Evolutionary conservation across 768 basidiomycete genomes (phyloP), one percentile per base, ranked within the genome.

Genomic region (Pisolithus microcarpus): DNA sequence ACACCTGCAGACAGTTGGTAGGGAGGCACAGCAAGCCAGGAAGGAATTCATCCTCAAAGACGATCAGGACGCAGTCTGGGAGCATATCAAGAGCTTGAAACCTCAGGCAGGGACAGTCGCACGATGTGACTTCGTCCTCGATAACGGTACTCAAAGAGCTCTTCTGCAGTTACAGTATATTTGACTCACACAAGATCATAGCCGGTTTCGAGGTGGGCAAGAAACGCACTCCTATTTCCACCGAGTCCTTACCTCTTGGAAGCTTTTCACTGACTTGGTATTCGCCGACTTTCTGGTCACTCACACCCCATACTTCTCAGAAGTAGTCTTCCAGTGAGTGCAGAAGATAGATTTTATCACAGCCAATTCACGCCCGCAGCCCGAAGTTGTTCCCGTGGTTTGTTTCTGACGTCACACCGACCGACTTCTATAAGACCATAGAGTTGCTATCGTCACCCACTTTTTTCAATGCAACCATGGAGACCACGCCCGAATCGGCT

Each of bases 341-440:
- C 15, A 18, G 30, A 34, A 34, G 34, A 34, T 34, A 13, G n/a
- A 5, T 5, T 30, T 9, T 48, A 8, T 40, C 46, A 46, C 45
- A 11, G 13, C 10, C 51, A 66, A 8, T 66, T 43, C 19, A 37
- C 39, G 43, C 18, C 49, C 16, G 47, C 5, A 95, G 93, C 70
- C 90, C 93, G 0, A 97, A 99, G 66, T 72, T 87, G 7, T 87
- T 97, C 47, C 94, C 94, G 0, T 99, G 95, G 93, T 99, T 98
- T 64, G 94, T 97, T 43, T 92, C 89, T 10, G 91, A 96, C 64
- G 92, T 94, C 26, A 87, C 89, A 5, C 93, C 95, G 1, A 71
- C 75, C 23, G 95, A 99, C 65, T 96, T 96, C 65, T 57, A 63
- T 23, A 66, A 72, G 44, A 77, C 81, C 0, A 75, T 94, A 50